Percentiles rank a stretch among this genome's conserved stretches.
Evolutionary conservation across 768 basidiomycete species (phyloP).

Genomic region (Auricularia heimuer): DNA sequence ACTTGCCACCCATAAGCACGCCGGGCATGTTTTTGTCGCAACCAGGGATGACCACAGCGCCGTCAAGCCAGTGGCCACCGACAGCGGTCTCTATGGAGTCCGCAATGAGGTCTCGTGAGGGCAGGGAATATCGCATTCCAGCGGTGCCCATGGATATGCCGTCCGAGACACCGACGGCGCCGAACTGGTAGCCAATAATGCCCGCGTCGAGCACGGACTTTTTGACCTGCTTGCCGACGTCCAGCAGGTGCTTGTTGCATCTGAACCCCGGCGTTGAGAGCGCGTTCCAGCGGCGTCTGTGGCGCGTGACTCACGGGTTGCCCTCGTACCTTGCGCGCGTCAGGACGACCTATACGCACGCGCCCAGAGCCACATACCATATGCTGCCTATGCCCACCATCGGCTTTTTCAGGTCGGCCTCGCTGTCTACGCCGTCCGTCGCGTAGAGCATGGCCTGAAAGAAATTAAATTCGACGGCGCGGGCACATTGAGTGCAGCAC

Average conservation of each 20-base stretch:
- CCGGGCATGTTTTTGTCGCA: slow-evolving; percentile 99
- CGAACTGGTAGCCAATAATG: slow-evolving; percentile 94
- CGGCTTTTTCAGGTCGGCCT: slow-evolving; percentile 85
- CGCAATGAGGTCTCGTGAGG: slow-evolving; percentile 94
- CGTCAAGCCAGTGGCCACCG: slow-evolving; percentile 96
- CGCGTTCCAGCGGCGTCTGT: background rate
- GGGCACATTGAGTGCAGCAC: slow-evolving; percentile 7
- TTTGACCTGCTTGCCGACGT: slow-evolving; percentile 80
- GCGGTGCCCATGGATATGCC: slow-evolving; percentile 97
- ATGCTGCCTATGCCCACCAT: slow-evolving; percentile 98
- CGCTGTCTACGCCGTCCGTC: slow-evolving; percentile 78
- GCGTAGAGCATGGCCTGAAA: slow-evolving; percentile 94
- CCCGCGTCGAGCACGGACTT: slow-evolving; percentile 56
- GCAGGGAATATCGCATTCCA: slow-evolving; percentile 93
- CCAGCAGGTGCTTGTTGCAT: slow-evolving; percentile 91
- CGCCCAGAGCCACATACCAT: slow-evolving; percentile 49
- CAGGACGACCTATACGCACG: slow-evolving; percentile 8
- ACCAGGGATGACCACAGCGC: slow-evolving; percentile 93
- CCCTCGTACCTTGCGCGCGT: slow-evolving; percentile 78
- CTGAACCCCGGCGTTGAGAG: slow-evolving; percentile 29
- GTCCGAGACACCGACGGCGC: slow-evolving; percentile 94
- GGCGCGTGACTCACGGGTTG: slow-evolving; percentile 66
- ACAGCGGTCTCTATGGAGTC: slow-evolving; percentile 95
- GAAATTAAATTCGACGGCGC: slow-evolving; percentile 1
- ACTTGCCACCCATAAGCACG: slow-evolving; percentile 89